phyloP scores from a whole-genome alignment of 1,139 yeast genomes.

The Entelexis sorbosivorans region DNA sequence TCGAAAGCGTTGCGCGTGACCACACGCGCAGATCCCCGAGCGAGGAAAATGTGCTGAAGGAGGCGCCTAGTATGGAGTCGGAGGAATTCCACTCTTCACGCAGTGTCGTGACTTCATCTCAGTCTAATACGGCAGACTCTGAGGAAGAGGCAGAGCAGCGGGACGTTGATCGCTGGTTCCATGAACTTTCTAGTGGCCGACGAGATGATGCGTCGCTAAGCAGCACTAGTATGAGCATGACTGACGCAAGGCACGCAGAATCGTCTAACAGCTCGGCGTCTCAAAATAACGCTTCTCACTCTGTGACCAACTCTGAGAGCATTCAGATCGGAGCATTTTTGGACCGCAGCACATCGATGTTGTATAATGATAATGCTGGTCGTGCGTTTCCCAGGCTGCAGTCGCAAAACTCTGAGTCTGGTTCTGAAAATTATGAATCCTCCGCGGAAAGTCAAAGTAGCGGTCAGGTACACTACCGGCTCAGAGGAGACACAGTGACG shows the following conservation, averaged over 20 bases:
- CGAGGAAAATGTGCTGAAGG: not conserved
- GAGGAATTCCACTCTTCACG: slow-evolving; percentile 2
- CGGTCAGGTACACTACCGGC: slow-evolving; percentile 7
- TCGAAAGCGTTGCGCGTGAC: not conserved
- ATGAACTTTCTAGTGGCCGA: slow-evolving; percentile 19
- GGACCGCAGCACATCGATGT: slow-evolving; percentile 18
- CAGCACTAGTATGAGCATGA: slow-evolving; percentile 9
- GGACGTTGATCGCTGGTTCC: slow-evolving; percentile 31
- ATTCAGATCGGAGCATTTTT: slow-evolving; percentile 24
- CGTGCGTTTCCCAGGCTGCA: slow-evolving; percentile 18
- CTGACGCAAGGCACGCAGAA: not conserved
- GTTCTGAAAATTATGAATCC: not conserved
- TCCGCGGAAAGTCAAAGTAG: slow-evolving; percentile 1
- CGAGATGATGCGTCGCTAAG: slow-evolving; percentile 23
- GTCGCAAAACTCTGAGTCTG: not conserved
- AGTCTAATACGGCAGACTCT: not conserved
- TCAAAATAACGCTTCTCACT: not conserved
- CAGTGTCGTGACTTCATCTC: not conserved
- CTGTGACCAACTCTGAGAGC: slow-evolving; percentile 10
- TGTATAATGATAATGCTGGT: slow-evolving; percentile 23
- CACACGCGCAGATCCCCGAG: not conserved
- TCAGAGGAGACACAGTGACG: slow-evolving; percentile 11
- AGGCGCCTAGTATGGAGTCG: slow-evolving; percentile 3
- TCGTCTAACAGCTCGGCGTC: not conserved
- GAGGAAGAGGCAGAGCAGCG: slow-evolving; percentile 26